Conservation (phyloP, 2,329 filamentous ascomycete genomes). For the Mollisiaceae sp. region DNA sequence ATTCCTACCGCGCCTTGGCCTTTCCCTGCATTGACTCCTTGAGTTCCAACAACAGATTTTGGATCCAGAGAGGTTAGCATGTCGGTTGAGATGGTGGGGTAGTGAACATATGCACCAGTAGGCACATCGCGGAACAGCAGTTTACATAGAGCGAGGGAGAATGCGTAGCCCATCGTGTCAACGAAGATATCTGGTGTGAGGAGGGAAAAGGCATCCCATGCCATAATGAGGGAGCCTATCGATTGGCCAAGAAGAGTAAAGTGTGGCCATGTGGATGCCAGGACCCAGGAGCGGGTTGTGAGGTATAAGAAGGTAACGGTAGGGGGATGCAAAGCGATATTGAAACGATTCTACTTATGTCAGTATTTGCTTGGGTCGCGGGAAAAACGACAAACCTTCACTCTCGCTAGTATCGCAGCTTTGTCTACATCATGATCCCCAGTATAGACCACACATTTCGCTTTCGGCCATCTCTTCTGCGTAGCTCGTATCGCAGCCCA, state of each 20-base stretch:
- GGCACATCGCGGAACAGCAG: conserved; percentile 80
- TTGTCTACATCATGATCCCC: conserved; percentile 91
- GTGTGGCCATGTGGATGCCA: conserved; percentile 84
- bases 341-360: conserved; percentile 74
- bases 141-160: conserved; percentile 81
- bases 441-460: conserved; percentile 91
- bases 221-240: conserved; percentile 83
- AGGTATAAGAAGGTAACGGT: conserved; percentile 90
- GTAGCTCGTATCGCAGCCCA: conserved; percentile 95
- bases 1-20: conserved; percentile 73
- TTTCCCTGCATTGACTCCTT: conserved; percentile 83
- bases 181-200: conserved; percentile 92
- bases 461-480: conserved; percentile 85
- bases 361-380: conserved; percentile 4
- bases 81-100: conserved; percentile 96
- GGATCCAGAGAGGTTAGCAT: conserved; percentile 88
- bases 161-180: conserved; percentile 98
- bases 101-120: conserved; percentile 94
- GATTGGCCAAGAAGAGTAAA: conserved; percentile 96
- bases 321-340: conserved; percentile 84
- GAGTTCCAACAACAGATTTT: conserved; percentile 58
- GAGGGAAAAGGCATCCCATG: conserved; percentile 91
- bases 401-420: conserved; percentile 74
- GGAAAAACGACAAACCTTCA: conserved; percentile 59
- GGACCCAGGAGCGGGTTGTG: conserved; percentile 83